Conservation (phyloP, 225 moss, liverwort and hornwort species). For the Straminergon stramineum region DNA sequence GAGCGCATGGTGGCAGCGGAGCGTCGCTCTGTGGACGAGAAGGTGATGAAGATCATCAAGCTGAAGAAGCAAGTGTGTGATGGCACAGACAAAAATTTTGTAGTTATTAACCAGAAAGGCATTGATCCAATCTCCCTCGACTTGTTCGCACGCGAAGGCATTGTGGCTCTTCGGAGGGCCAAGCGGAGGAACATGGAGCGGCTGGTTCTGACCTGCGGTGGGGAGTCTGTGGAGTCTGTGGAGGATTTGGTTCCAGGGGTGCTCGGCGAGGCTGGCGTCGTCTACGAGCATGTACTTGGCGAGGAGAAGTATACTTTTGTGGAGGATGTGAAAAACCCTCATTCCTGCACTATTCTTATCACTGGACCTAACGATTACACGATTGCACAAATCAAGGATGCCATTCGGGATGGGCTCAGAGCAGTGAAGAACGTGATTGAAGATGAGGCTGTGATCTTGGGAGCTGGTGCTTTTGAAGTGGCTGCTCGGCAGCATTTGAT, state of each 20-base stretch:
- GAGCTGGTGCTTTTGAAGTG: conserved; percentile 97
- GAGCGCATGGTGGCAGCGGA: conserved; percentile 98
- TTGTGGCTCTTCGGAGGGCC: conserved; percentile 81
- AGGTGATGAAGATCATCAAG: conserved; percentile 78
- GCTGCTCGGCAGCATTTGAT: conserved; percentile 84
- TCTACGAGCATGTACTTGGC: conserved; percentile 91
- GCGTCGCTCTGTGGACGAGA: conserved; percentile 85
- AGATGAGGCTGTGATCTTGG: conserved; percentile 72
- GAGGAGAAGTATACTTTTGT: conserved; percentile 98
- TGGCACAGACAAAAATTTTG: conserved; percentile 74
- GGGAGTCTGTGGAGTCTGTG: conserved; percentile 86
- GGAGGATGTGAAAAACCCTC: conserved; percentile 87
- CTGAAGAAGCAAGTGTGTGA: conserved; percentile 84
- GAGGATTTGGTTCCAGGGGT: conserved; percentile 52
- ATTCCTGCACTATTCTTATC: conserved; percentile 92
- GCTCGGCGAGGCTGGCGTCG: conserved; percentile 82
- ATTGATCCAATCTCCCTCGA: conserved; percentile 92
- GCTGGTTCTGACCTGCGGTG: conserved; percentile 81
- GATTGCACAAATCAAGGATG: conserved; percentile 97
- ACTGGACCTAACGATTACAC: conserved; percentile 98
- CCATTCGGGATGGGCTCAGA: conserved; percentile 86
- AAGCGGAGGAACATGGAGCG: conserved; percentile 98
- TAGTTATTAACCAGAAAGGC: conserved; percentile 95
- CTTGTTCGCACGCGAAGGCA: conserved; percentile 78
- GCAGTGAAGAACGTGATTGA: conserved; percentile 95